Conservation (phyloP, 371 early-diverging fungal species). For the Syncephalastrum sp. region DNA sequence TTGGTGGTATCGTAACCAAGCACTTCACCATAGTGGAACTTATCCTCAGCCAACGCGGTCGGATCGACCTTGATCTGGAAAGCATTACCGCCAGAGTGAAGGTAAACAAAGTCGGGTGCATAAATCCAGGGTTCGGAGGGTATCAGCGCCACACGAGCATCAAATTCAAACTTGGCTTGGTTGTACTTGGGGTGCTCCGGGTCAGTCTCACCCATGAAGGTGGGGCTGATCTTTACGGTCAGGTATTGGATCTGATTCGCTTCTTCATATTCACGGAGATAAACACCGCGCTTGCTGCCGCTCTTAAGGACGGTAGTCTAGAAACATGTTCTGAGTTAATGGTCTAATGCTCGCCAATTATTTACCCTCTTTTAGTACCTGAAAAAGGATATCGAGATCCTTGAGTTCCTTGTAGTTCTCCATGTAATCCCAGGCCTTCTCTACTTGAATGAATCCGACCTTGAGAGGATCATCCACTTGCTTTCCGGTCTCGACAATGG, state of each 20-base stretch:
- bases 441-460: constrained; percentile 87
- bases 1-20: constrained; percentile 76
- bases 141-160: constrained; percentile 77
- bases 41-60: constrained; percentile 68
- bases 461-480: constrained; percentile 76
- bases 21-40: constrained; percentile 79
- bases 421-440: constrained; percentile 83
- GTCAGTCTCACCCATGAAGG: constrained; percentile 72
- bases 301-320: constrained; percentile 30
- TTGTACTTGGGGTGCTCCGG: constrained; percentile 59
- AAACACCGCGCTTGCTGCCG: constrained; percentile 75
- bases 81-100: constrained; percentile 66
- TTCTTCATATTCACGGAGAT: constrained; percentile 80
- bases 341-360: neutral
- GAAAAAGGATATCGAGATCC: constrained; percentile 71
- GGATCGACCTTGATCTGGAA: constrained; percentile 86
- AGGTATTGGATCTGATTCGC: constrained; percentile 62
- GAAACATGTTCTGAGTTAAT: neutral
- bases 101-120: constrained; percentile 75
- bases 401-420: constrained; percentile 53
- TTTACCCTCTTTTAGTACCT: constrained; percentile 28
- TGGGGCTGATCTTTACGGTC: constrained; percentile 65
- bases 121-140: constrained; percentile 77
- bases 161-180: constrained; percentile 71
- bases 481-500: constrained; percentile 73